Conservation (phyloP, 2,329 filamentous ascomycete species). For the Cryphonectria parasitica region DNA sequence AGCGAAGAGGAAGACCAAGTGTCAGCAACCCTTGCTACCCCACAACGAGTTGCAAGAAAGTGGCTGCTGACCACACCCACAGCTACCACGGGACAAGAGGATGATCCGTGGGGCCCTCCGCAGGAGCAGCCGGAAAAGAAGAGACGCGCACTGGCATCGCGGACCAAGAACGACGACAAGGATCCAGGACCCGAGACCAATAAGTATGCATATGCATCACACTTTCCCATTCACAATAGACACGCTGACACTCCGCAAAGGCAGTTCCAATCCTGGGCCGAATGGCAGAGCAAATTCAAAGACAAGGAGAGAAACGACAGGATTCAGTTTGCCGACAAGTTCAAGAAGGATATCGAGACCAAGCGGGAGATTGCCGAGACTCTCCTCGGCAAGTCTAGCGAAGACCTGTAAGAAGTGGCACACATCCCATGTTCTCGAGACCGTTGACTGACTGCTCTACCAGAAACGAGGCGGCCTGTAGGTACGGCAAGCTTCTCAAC, state of each 20-base stretch:
- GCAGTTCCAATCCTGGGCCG: slow-evolving; percentile 21
- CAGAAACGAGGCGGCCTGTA: slow-evolving; percentile 17
- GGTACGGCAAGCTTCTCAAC: slow-evolving; percentile 21
- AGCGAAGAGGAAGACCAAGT: slow-evolving; percentile 22
- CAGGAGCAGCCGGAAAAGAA: slow-evolving; percentile 18
- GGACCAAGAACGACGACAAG: background rate
- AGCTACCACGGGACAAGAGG: slow-evolving; percentile 8
- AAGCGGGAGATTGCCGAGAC: slow-evolving; percentile 30
- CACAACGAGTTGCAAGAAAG: too few species aligned
- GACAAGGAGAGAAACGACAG: slow-evolving; percentile 32
- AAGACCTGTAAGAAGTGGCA: slow-evolving; percentile 36
- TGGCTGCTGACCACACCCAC: background rate
- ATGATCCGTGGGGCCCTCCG: slow-evolving; percentile 11
- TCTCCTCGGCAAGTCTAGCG: slow-evolving; percentile 34
- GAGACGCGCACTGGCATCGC: background rate
- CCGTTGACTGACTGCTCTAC: background rate
- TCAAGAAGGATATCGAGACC: slow-evolving; percentile 22
- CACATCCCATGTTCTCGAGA: background rate
- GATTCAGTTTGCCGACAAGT: slow-evolving; percentile 31
- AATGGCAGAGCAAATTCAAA: slow-evolving; percentile 28
- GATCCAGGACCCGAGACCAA: background rate
- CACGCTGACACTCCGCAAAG: background rate
- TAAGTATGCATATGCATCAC: slow-evolving; percentile 7
- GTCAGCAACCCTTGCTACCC: slow-evolving; percentile 3
- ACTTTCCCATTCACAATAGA: too few species aligned